Evolutionary conservation across 768 basidiomycete species (phyloP).

Genomic region (Collybia sp.): DNA sequence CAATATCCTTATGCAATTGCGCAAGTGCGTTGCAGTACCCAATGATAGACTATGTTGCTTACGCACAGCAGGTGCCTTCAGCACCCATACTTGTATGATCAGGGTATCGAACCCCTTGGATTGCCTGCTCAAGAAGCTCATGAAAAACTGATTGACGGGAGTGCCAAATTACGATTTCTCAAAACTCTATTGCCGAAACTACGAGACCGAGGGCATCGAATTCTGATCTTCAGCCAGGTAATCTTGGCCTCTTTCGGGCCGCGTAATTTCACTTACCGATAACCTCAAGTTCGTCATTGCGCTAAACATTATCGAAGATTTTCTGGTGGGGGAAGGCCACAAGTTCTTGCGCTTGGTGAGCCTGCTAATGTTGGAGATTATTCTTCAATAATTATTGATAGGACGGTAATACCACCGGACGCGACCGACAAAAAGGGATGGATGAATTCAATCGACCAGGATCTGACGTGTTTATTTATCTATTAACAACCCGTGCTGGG

Average conservation of each 20-base stretch:
- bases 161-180: slow-evolving; percentile 80
- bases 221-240: slow-evolving; percentile 91
- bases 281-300: slow-evolving; percentile 75
- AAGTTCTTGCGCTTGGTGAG: slow-evolving; percentile 76
- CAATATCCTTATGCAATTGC: slow-evolving; percentile 83
- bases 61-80: slow-evolving; percentile 64
- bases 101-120: slow-evolving; percentile 72
- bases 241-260: slow-evolving; percentile 7
- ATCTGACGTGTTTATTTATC: slow-evolving; percentile 87
- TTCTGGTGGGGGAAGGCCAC: slow-evolving; percentile 73
- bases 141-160: slow-evolving; percentile 75
- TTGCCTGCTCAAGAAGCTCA: slow-evolving; percentile 59
- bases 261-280: slow-evolving; percentile 1
- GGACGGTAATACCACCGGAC: slow-evolving; percentile 88
- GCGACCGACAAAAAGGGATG: slow-evolving; percentile 89
- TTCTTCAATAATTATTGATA: slow-evolving; percentile 22
- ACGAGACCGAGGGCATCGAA: slow-evolving; percentile 79
- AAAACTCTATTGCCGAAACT: slow-evolving; percentile 78
- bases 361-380: slow-evolving; percentile 1
- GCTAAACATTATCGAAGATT: slow-evolving; percentile 86
- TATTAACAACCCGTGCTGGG: slow-evolving; percentile 90
- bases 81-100: slow-evolving; percentile 84
- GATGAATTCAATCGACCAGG: slow-evolving; percentile 88
- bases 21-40: slow-evolving; percentile 55
- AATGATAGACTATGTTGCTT: not conserved